phyloP scores from a whole-genome alignment of 768 basidiomycete genomes.

The Phylloporus sp. region DNA sequence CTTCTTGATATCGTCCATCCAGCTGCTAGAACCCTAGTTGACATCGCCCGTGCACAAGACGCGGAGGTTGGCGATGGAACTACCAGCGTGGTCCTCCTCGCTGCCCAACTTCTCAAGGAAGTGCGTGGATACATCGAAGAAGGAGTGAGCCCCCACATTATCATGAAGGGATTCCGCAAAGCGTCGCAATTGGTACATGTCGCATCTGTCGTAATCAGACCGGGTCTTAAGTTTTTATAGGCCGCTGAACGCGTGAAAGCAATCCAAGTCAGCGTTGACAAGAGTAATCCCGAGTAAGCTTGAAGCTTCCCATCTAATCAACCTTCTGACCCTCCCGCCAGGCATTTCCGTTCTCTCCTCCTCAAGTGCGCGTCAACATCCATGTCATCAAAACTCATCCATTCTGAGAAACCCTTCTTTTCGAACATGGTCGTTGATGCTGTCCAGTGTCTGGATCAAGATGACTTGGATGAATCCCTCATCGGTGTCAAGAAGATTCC shows the following conservation, averaged over 20 bases:
- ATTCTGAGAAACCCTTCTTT: conserved; percentile 98
- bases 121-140: conserved; percentile 90
- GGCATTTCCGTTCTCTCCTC: conserved; percentile 88
- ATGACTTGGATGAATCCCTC: conserved; percentile 90
- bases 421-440: conserved; percentile 98
- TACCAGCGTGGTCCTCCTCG: conserved; percentile 91
- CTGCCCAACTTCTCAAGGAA: conserved; percentile 93
- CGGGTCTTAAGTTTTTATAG: conserved; percentile 36
- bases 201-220: conserved; percentile 1
- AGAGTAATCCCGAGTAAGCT: conserved; percentile 80
- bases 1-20: conserved; percentile 97
- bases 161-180: conserved; percentile 92
- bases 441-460: conserved; percentile 85
- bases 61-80: conserved; percentile 99
- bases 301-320: neutral
- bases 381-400: conserved; percentile 99
- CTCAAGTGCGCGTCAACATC: conserved; percentile 97
- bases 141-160: conserved; percentile 94
- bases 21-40: conserved; percentile 94
- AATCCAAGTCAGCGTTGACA: conserved; percentile 87
- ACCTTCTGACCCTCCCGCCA: conserved; percentile 30
- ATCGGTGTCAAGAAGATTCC: conserved; percentile 98
- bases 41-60: conserved; percentile 97
- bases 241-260: conserved; percentile 83
- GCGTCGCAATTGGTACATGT: conserved; percentile 75